These are phyloP conservation scores for Melanopsichium pennsylvanicum DNA, from an alignment of 1,284 basidiomycete genomes.

Conservation along the genomic window DNA sequence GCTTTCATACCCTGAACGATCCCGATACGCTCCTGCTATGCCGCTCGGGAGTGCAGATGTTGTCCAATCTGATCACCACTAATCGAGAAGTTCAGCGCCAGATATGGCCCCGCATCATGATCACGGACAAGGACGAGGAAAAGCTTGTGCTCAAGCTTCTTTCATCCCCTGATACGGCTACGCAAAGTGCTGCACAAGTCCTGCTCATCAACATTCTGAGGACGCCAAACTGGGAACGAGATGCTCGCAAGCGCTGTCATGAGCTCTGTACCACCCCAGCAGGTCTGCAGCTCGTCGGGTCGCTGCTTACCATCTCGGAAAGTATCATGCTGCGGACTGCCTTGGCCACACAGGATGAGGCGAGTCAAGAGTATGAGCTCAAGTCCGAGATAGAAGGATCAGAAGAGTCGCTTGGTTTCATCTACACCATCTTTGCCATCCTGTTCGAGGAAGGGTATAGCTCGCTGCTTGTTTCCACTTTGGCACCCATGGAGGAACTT, in stretches of 20 bases:
- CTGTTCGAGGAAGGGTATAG: constrained; percentile 32
- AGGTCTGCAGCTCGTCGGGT: constrained; percentile 16
- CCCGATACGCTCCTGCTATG: constrained; percentile 18
- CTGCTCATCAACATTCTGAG: constrained; percentile 40
- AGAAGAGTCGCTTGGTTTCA: constrained; percentile 40
- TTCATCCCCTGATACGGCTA: constrained; percentile 31
- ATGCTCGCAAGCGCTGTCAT: constrained; percentile 7
- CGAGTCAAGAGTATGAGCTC: constrained; percentile 7
- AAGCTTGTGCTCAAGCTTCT: constrained; percentile 29
- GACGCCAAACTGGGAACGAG: background rate
- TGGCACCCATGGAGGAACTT: constrained; percentile 25
- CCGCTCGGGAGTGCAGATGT: constrained; percentile 35
- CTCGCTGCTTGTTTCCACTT: constrained; percentile 13
- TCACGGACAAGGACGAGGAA: constrained; percentile 4
- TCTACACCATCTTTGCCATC: constrained; percentile 41
- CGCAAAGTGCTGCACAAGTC: constrained; percentile 34
- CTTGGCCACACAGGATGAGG: background rate
- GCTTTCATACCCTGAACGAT: constrained; percentile 33
- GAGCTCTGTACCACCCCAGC: constrained; percentile 17
- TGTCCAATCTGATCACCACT: constrained; percentile 40
- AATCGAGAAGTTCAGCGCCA: constrained; percentile 21
- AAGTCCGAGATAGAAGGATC: constrained; percentile 16
- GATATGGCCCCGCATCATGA: constrained; percentile 31
- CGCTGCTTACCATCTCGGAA: constrained; percentile 25
- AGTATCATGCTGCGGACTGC: constrained; percentile 37